Evolutionary conservation across 2,329 filamentous ascomycete genomes (phyloP).

Genomic region (Neonectria neomacrospora): DNA sequence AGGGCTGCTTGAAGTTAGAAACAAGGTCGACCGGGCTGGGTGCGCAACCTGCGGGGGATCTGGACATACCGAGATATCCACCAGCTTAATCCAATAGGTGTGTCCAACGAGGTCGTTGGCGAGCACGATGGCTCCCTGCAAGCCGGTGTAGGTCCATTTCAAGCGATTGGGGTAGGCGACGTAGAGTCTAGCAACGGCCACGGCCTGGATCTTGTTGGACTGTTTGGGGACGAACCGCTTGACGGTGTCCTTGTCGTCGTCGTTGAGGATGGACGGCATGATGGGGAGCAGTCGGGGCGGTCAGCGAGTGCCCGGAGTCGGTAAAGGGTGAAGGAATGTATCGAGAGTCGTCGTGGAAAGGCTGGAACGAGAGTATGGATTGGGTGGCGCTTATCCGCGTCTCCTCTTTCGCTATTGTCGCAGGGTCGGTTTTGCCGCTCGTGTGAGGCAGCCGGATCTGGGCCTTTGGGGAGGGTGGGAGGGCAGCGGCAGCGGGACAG

Average conservation of each 20-base stretch:
- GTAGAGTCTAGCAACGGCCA: conserved; percentile 92
- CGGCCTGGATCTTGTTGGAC: conserved; percentile 96
- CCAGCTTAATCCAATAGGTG: conserved; percentile 97
- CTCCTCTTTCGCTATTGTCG: conserved; percentile 38
- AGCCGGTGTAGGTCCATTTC: conserved; percentile 92
- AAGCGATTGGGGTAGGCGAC: conserved; percentile 87
- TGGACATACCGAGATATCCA: conserved; percentile 84
- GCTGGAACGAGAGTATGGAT: conserved; percentile 40
- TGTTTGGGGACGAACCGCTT: conserved; percentile 94
- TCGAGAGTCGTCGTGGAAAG: conserved; percentile 26
- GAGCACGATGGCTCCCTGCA: conserved; percentile 91
- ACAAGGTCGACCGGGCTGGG: conserved; percentile 22
- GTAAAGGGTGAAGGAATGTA: conserved; percentile 5
- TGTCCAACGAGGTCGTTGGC: conserved; percentile 94
- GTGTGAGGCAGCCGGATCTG: conserved; percentile 40
- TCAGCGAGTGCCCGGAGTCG: conserved; percentile 6
- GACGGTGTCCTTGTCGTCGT: conserved; percentile 96
- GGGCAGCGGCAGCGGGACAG: conserved; percentile 8
- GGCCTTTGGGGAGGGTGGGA: conserved; percentile 2
- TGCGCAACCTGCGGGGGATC: conserved; percentile 21
- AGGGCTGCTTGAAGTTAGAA: conserved; percentile 62
- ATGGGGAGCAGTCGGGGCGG: conserved; percentile 38
- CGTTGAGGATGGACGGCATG: conserved; percentile 79
- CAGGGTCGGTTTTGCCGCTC: conserved; percentile 39
- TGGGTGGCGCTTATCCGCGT: conserved; percentile 36